Evolutionary conservation across 768 basidiomycete species (phyloP).

Genomic region (Phlebiopsis gigantea): DNA sequence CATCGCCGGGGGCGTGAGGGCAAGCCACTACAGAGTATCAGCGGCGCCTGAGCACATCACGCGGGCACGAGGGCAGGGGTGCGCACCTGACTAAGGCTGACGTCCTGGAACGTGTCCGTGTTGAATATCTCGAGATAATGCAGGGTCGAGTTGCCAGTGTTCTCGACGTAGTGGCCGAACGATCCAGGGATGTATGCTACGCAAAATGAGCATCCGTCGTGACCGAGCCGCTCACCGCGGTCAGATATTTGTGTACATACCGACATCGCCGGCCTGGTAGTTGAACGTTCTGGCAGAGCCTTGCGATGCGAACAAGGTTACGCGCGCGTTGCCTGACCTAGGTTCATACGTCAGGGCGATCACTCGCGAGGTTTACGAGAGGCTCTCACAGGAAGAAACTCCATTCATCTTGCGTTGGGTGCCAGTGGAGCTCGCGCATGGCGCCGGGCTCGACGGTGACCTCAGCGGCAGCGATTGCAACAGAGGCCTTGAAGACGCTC

Average conservation of each 20-base stretch:
- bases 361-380: background rate
- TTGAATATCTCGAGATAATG: slow-evolving; percentile 55
- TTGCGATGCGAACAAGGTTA: slow-evolving; percentile 50
- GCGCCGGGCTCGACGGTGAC: slow-evolving; percentile 36
- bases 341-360: background rate
- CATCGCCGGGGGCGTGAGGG: slow-evolving; percentile 39
- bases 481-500: slow-evolving; percentile 44
- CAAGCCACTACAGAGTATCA: slow-evolving; percentile 32
- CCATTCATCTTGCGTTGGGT: slow-evolving; percentile 63
- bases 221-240: slow-evolving; percentile 9
- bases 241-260: slow-evolving; percentile 19
- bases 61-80: background rate
- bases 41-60: background rate
- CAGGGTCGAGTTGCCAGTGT: slow-evolving; percentile 51
- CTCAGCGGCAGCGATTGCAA: slow-evolving; percentile 49
- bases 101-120: slow-evolving; percentile 34
- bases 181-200: slow-evolving; percentile 47
- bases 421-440: slow-evolving; percentile 41
- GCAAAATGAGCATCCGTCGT: slow-evolving; percentile 24
- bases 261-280: slow-evolving; percentile 52
- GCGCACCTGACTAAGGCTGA: slow-evolving; percentile 27
- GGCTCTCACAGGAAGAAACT: slow-evolving; percentile 46
- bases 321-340: slow-evolving; percentile 48
- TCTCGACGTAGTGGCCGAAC: slow-evolving; percentile 58
- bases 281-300: slow-evolving; percentile 53